Conservation (phyloP, 768 basidiomycete species). For the Rhodosporidiobolus odoratus region DNA sequence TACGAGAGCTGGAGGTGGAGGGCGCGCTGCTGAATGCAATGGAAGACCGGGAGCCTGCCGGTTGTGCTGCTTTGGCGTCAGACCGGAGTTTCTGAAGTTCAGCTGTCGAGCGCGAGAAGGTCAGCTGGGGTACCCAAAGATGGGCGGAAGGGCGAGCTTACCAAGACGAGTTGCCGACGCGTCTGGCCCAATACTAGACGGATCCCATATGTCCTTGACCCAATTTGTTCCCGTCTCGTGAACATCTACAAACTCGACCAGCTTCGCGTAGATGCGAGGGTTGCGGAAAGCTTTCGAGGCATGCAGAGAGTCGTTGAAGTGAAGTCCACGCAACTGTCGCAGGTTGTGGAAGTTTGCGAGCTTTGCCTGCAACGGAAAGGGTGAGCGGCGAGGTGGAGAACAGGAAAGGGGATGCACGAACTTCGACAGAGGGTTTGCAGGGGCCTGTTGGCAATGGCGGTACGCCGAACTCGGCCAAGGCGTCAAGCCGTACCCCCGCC, state of each 20-base stretch:
- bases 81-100: conserved; percentile 59
- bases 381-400: neutral
- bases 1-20: neutral
- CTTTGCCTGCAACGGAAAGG: conserved; percentile 58
- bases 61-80: conserved; percentile 59
- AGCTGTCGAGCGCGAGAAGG: conserved; percentile 51
- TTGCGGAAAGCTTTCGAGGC: conserved; percentile 88
- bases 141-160: conserved; percentile 48
- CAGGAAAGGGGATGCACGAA: conserved; percentile 43
- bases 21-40: conserved; percentile 56
- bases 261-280: conserved; percentile 88
- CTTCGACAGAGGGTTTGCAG: conserved; percentile 62
- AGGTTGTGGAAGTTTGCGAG: conserved; percentile 70
- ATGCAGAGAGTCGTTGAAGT: conserved; percentile 96
- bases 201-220: conserved; percentile 67
- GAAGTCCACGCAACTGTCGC: conserved; percentile 62
- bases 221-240: conserved; percentile 84
- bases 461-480: conserved; percentile 70
- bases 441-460: conserved; percentile 56
- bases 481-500: conserved; percentile 48
- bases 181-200: conserved; percentile 57
- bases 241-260: conserved; percentile 89
- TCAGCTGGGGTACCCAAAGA: neutral
- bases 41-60: conserved; percentile 56
- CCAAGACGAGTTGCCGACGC: conserved; percentile 78